A percentile compares a stretch with the other conserved stretches of the same genome.
phyloP scores from a whole-genome alignment of 257 asterid species.

The Petunia axillaris region DNA sequence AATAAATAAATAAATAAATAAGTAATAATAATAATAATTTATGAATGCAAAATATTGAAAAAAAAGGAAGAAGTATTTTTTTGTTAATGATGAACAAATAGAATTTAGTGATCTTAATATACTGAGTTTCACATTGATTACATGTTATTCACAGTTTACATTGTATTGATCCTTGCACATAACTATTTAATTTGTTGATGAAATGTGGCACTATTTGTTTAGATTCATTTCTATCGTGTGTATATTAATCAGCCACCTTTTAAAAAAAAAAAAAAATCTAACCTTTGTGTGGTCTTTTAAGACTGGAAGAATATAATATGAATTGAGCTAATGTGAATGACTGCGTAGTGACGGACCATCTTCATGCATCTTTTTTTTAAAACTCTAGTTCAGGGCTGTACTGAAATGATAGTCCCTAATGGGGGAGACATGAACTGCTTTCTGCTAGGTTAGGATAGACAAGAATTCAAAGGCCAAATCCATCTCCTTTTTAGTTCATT shows the following conservation, averaged over 20 bases:
- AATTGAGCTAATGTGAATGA: not conserved
- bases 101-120: conserved; percentile 15
- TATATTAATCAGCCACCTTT: not conserved
- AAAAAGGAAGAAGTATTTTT: not conserved
- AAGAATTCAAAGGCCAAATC: not conserved
- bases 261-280: not conserved
- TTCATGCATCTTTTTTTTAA: conserved; percentile 4
- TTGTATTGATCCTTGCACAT: not conserved
- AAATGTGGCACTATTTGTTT: not conserved
- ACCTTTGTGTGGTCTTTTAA: not conserved
- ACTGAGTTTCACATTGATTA: conserved; percentile 2
- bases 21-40: too few species aligned
- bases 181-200: conserved; percentile 4
- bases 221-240: not conserved
- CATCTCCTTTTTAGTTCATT: not conserved
- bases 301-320: not conserved
- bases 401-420: not conserved
- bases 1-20: not conserved
- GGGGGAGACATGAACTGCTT: not conserved
- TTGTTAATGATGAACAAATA: not conserved
- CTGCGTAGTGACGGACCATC: not conserved
- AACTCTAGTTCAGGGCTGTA: conserved; percentile 3
- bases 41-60: not conserved
- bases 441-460: not conserved
- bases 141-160: not conserved